Base-by-base conservation (phyloP, 2,329 filamentous ascomycete genomes). In the Fusarium algeriense region DNA sequence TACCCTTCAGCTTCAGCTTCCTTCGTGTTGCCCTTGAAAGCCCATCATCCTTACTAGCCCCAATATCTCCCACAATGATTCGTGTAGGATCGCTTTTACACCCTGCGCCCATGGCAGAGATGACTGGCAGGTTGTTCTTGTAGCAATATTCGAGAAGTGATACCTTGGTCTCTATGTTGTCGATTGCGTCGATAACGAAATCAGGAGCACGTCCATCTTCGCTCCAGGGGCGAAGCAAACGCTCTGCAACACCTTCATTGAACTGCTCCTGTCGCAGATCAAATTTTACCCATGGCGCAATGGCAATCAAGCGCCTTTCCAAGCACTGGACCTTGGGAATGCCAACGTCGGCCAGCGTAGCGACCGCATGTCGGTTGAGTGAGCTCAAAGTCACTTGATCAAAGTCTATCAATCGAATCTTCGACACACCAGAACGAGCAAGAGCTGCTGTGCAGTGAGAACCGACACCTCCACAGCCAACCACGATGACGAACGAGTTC, bases 121-220 rank as follows among this genome's bases (percentile, higher is more conserved):
- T 95, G 32, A 99, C 94, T 23, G 23, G 23, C 23, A 23, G 23
- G 23, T 23, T 23, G 30, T 94, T 88, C 67, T 90, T 88, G 78
- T 95, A 87, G 82, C 96, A 99, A 82, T 97, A 97, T 76, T 94
- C 91, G 43, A 99, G 85, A 59, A 99, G 84, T 20, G 91, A 92
- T 6, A 99, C 95, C 83, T 99, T 99, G 58, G 94, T 97, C 55
- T 97, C 93, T 69, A 99, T 98, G 78, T 99, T 98, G 81, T 99
- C 96, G 73, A 99, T 99, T 26, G 95, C 97, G 81, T 99, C 96
- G 38, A 99, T 89, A n/a, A 99, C 90, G 77, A 91, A 99, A 75
- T 95, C 92, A 2, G 95, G 94, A 75, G 86, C 86, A 78, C 87
- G 88, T 19, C 85, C 89, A 8, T 81, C 85, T 44, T 83, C 83